Evolutionary conservation across 1,284 basidiomycete species (phyloP).

Genomic region (Cryptococcus wingfieldii): DNA sequence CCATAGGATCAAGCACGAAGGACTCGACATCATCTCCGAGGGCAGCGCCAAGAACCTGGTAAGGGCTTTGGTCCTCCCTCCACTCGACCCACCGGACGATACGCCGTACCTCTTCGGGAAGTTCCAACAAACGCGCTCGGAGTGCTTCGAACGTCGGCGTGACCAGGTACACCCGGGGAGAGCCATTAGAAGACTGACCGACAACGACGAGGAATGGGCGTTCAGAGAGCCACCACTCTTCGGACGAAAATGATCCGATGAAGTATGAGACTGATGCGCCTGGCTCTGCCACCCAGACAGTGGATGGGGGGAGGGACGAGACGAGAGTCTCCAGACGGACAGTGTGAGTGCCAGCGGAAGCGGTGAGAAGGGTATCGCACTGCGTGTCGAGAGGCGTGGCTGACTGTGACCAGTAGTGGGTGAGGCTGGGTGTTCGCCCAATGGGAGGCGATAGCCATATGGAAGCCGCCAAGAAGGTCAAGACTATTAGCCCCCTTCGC

Average conservation of each 20-base stretch:
- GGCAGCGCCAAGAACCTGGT: constrained; percentile 54
- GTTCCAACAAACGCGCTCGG: constrained; percentile 56
- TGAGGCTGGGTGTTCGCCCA: too few species aligned
- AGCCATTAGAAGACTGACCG: constrained; percentile 22
- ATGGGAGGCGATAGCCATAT: too few species aligned
- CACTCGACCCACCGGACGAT: constrained; percentile 61
- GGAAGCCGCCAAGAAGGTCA: too few species aligned
- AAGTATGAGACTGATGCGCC: constrained; percentile 67
- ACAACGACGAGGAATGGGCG: constrained; percentile 69
- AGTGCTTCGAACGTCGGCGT: constrained; percentile 73
- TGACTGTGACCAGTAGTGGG: too few species aligned
- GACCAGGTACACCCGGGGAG: constrained; percentile 56
- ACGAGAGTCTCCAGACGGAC: constrained; percentile 15
- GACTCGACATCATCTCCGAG: constrained; percentile 42
- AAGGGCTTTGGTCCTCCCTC: constrained; percentile 70
- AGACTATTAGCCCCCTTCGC: too few species aligned
- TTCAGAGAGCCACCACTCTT: constrained; percentile 67
- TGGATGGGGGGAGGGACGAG: constrained; percentile 4
- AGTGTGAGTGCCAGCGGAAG: constrained; percentile 11
- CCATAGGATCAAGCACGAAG: constrained; percentile 61
- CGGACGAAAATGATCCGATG: constrained; percentile 59
- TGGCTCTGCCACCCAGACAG: constrained; percentile 61
- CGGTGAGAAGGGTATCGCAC: constrained; percentile 12
- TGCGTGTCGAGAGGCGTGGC: neutral
- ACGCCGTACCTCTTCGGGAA: constrained; percentile 52